Evolutionary conservation across 2,329 filamentous ascomycete species (phyloP).

Genomic region (Phaeoacremonium minimum): DNA sequence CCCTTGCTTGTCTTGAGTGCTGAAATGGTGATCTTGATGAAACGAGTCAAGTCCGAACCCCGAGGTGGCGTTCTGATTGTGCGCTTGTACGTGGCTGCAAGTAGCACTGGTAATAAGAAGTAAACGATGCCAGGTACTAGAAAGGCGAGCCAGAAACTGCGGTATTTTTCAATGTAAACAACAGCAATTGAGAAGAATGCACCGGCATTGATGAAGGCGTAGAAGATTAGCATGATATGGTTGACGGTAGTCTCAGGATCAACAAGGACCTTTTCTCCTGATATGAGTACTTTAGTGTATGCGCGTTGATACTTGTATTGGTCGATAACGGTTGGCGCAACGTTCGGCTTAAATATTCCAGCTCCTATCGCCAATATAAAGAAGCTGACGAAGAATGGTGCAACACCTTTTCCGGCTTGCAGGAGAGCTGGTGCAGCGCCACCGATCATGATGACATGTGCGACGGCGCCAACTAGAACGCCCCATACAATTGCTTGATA

Average conservation of each 20-base stretch:
- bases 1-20: conserved; percentile 48
- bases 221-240: conserved; percentile 49
- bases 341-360: conserved; percentile 66
- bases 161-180: conserved; percentile 71
- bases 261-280: conserved; percentile 40
- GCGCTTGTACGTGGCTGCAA: conserved; percentile 51
- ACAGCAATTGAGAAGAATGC: conserved; percentile 57
- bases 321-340: conserved; percentile 36
- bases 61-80: conserved; percentile 54
- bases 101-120: conserved; percentile 51
- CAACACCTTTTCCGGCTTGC: conserved; percentile 43
- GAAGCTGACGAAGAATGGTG: conserved; percentile 57
- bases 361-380: conserved; percentile 65
- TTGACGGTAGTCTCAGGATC: conserved; percentile 38
- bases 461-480: conserved; percentile 53
- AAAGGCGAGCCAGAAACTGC: conserved; percentile 72
- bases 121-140: conserved; percentile 47
- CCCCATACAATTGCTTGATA: conserved; percentile 59
- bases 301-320: conserved; percentile 35
- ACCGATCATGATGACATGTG: conserved; percentile 60
- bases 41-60: conserved; percentile 61
- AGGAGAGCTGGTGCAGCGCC: conserved; percentile 60
- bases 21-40: conserved; percentile 48
- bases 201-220: conserved; percentile 64
- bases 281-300: conserved; percentile 35